These are phyloP conservation scores for Pichia eremophila DNA, from an alignment of 805 yeast species.

Conservation along the genomic window DNA sequence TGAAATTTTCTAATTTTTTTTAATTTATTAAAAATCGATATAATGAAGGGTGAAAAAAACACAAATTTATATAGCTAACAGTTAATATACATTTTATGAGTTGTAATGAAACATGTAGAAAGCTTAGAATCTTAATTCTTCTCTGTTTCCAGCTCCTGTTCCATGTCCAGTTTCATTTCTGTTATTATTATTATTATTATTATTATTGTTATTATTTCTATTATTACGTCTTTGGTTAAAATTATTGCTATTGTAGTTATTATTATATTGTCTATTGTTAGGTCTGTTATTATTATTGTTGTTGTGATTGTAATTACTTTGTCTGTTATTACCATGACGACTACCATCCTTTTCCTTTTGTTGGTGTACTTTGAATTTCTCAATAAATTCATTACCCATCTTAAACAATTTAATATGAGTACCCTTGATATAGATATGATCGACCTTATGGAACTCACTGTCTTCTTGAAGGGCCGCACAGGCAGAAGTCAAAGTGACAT, in stretches of 20 bases:
- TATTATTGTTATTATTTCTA: constrained; percentile 7
- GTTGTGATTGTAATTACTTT: constrained; percentile 17
- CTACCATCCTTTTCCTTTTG: constrained; percentile 28
- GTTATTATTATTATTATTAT: not conserved
- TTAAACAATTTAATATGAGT: constrained; percentile 71
- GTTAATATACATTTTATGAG: not conserved
- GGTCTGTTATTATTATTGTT: constrained; percentile 13
- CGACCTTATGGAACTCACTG: constrained; percentile 49
- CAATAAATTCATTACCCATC: constrained; percentile 69
- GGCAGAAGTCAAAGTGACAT: constrained; percentile 71
- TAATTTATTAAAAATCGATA: not conserved
- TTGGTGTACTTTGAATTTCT: constrained; percentile 60
- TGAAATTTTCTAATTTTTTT: not conserved
- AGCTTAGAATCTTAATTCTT: not conserved
- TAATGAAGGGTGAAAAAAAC: not conserved
- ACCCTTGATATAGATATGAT: constrained; percentile 78
- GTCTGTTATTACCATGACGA: constrained; percentile 16
- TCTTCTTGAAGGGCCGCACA: constrained; percentile 57
- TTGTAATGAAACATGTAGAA: not conserved
- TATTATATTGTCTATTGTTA: constrained; percentile 10
- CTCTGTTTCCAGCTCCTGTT: not conserved
- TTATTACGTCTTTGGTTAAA: constrained; percentile 18
- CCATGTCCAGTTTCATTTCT: not conserved
- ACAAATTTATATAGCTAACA: not conserved
- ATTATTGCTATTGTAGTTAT: constrained; percentile 19